Conservation (phyloP, 2,329 filamentous ascomycete species). For the Byssoonygena ceratinophila region DNA sequence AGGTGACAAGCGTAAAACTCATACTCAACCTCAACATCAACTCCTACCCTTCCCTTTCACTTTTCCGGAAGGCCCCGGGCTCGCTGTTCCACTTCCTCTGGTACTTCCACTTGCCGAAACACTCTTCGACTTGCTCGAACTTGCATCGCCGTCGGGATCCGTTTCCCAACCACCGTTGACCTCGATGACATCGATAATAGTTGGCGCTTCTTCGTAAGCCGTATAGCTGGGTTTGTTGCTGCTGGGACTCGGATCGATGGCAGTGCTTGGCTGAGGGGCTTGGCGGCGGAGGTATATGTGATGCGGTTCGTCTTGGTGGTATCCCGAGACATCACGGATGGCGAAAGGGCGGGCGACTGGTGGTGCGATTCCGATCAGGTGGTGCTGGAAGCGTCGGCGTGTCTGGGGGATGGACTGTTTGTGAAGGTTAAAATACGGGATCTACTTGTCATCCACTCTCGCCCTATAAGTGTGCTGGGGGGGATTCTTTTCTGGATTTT, state of each 20-base stretch:
- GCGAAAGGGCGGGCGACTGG: conserved; percentile 8
- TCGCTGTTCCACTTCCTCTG: not conserved
- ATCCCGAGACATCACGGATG: conserved; percentile 6
- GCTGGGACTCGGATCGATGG: not conserved
- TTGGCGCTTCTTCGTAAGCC: not conserved
- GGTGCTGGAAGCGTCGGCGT: conserved; percentile 29
- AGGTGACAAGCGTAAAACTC: too few species aligned
- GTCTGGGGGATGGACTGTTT: conserved; percentile 32
- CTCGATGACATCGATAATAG: conserved; percentile 17
- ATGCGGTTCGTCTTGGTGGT: not conserved
- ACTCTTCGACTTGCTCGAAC: not conserved
- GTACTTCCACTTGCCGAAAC: not conserved
- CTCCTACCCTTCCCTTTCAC: conserved; percentile 3
- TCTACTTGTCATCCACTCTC: too few species aligned
- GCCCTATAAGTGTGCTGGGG: not conserved
- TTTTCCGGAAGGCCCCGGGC: not conserved
- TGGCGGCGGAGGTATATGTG: not conserved
- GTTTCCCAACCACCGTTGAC: conserved; percentile 15
- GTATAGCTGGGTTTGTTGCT: not conserved
- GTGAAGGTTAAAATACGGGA: not conserved
- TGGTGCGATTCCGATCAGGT: conserved; percentile 21
- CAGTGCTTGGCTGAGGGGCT: not conserved
- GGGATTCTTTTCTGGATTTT: not conserved
- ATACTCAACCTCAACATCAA: too few species aligned
- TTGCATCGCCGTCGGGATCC: not conserved